Base-by-base conservation (phyloP, 75 land plant genomes). In the Pinus taeda region DNA sequence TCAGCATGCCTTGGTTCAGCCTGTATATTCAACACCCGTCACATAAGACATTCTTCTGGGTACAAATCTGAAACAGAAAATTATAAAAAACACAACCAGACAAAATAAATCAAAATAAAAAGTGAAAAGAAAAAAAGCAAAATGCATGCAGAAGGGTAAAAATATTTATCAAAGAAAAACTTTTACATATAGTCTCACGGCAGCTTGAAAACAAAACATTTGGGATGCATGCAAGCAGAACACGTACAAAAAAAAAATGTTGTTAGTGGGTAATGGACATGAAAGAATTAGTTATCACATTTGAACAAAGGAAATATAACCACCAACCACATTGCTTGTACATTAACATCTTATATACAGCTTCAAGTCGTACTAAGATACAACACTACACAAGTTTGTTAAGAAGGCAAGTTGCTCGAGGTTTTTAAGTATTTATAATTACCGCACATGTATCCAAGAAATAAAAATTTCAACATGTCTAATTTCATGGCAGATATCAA, bases 1-100 rank as follows among this genome's bases (percentile, higher is more conserved):
- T 94, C 90, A 11, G 62, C 81, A 83, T 94, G 98, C 74, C 88
- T 83, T 75, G 79, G 70, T 63, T 92, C 98, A 78, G 95, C 99
- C 97, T 94, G 73, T 33, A 71, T 3, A 69, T 18, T 69, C 72
- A 69, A 42, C 21, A 39, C 17, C 9, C 49, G n/a, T 20, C 21
- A 69, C n/a, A 42, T 69, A 42, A 39, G 57, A 78, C 37, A 9
- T 49, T 20, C 29, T 13, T 22, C n/a, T 74, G 14, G 30, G 15
- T n/a, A 75, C 76, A 29, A 49, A 55, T 33, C 53, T 74, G 33
- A 78, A 75, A 69, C 15, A 29, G 9, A 9, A 18, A 29, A 74
- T 17, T 6, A 29, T 26, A 1, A 59, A 59, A 18, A 12, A 18
- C 13, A 59, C 22, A 74, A 59, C 71, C 22, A 3, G 8, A 59